phyloP scores from a whole-genome alignment of 176 grass and related monocot species.

The Bonia amplexicaulis region DNA sequence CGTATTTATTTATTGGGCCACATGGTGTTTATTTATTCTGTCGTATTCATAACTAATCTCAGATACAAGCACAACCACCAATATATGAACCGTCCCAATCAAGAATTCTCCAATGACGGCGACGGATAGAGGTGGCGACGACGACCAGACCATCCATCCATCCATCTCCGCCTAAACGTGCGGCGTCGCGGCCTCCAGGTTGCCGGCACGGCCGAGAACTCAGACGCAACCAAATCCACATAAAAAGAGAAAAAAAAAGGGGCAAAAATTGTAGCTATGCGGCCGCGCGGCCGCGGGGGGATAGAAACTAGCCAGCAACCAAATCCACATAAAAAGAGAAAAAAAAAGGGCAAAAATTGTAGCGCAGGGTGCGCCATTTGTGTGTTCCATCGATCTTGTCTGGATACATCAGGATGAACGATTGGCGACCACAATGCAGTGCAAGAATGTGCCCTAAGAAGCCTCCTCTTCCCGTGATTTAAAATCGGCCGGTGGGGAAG shows the following conservation, averaged over 20 bases:
- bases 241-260: neutral
- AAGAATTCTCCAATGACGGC: neutral
- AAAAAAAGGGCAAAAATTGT: no score
- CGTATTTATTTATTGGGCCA: no score
- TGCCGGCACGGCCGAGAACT: conserved; percentile 15
- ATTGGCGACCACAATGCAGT: neutral
- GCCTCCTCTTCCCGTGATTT: no score
- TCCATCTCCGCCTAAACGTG: neutral
- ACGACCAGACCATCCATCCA: neutral
- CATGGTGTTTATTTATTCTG: no score
- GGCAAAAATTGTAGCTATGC: neutral
- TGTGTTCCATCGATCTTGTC: neutral
- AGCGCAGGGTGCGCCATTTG: neutral
- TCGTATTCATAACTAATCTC: no score
- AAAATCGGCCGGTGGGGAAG: no score
- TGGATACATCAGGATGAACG: neutral
- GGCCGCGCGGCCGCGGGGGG: neutral
- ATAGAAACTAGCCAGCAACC: neutral
- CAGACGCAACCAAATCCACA: neutral
- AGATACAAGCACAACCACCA: neutral
- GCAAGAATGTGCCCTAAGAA: no score
- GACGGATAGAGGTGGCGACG: neutral
- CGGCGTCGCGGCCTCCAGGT: conserved; percentile 35
- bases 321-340: no score
- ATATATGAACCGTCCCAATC: neutral